These are phyloP conservation scores for Solanum stenotomum DNA, from an alignment of 257 asterid species.

Conservation along the genomic window DNA sequence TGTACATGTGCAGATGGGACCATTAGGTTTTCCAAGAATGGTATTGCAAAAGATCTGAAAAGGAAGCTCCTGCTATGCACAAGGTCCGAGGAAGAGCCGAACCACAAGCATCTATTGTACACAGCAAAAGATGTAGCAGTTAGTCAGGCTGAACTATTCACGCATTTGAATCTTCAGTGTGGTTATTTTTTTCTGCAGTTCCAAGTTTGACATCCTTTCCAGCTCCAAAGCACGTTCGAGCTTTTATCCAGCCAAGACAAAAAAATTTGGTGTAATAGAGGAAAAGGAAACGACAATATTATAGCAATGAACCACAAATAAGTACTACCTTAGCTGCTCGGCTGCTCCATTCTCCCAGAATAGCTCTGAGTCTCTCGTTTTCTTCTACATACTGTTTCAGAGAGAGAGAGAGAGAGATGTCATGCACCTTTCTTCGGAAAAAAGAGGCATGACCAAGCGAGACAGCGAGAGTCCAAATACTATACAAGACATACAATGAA, in stretches of 20 bases:
- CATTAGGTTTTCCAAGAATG: not conserved
- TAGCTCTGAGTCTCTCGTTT: slow-evolving; percentile 93
- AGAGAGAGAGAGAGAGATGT: not conserved
- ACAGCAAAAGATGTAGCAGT: not conserved
- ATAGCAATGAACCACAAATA: not conserved
- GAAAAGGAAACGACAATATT: not conserved
- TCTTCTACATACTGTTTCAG: slow-evolving; percentile 83
- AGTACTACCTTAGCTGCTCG: slow-evolving; percentile 87
- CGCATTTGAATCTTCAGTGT: slow-evolving; percentile 28
- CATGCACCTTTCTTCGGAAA: not conserved
- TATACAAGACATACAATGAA: not conserved
- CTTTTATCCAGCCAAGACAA: slow-evolving; percentile 31
- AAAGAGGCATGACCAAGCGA: not conserved
- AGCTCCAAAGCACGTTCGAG: slow-evolving; percentile 91
- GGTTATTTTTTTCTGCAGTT: slow-evolving; percentile 67
- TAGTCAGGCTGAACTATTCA: not conserved
- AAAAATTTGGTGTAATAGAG: slow-evolving; percentile 6
- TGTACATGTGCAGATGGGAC: not conserved
- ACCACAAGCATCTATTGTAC: not conserved
- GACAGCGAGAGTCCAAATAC: not conserved
- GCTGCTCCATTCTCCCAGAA: slow-evolving; percentile 93
- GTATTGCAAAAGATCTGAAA: not conserved
- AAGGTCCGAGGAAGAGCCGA: not conserved
- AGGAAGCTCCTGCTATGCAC: not conserved
- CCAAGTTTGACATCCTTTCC: slow-evolving; percentile 64